phyloP scores from a whole-genome alignment of 129 eudicot genomes.

The Saussurea involucrata region DNA sequence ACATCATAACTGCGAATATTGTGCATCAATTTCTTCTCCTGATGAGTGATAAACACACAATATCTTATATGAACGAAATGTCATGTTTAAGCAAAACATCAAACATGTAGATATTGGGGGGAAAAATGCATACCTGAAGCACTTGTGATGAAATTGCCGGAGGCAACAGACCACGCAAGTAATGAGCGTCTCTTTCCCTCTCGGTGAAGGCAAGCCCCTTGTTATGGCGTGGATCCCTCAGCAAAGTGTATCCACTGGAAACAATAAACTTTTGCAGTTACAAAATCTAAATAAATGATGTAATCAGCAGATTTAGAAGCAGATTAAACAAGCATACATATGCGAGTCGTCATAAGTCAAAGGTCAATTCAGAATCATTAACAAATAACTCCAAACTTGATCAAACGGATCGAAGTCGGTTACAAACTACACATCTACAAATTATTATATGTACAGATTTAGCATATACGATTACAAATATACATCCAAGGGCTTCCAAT shows the following conservation, averaged over 20 bases:
- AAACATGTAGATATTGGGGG: neutral
- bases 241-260: conserved; percentile 69
- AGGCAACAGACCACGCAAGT: conserved; percentile 84
- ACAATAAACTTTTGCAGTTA: conserved; percentile 8
- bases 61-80: neutral
- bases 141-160: conserved; percentile 59
- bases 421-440: neutral
- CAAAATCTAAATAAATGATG: neutral
- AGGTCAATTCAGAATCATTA: neutral
- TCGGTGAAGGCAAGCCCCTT: conserved; percentile 92
- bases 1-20: conserved; percentile 74
- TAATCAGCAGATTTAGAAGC: neutral
- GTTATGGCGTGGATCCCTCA: conserved; percentile 93
- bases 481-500: neutral
- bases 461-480: neutral
- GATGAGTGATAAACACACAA: conserved; percentile 10
- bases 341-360: conserved; percentile 2
- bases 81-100: neutral
- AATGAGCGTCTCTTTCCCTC: conserved; percentile 87
- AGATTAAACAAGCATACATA: conserved; percentile 2
- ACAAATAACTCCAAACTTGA: conserved; percentile 2
- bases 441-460: neutral
- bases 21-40: conserved; percentile 89
- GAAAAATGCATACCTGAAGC: conserved; percentile 57
- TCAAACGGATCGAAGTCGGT: neutral